These are phyloP conservation scores for Pyrenophora tritici-repentis DNA, from an alignment of 2,329 filamentous ascomycete species.

Conservation along the genomic window DNA sequence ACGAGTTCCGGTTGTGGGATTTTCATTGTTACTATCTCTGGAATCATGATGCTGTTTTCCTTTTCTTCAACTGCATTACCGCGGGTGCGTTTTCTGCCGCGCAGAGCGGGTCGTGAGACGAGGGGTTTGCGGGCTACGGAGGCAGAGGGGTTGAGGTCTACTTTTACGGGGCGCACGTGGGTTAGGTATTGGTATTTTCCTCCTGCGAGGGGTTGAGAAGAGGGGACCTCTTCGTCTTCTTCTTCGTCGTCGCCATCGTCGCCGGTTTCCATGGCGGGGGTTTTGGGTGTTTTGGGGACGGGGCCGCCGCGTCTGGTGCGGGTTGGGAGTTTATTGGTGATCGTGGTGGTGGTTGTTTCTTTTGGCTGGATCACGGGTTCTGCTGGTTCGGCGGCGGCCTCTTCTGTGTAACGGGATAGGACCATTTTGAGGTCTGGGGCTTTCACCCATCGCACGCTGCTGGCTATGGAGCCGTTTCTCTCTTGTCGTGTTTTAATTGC, in stretches of 20 bases:
- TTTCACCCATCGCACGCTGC: conserved; percentile 1
- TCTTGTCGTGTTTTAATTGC: conserved; percentile 4
- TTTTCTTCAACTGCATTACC: neutral
- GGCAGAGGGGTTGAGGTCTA: conserved; percentile 5
- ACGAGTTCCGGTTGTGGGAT: neutral
- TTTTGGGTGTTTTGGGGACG: conserved; percentile 4
- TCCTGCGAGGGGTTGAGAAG: conserved; percentile 3
- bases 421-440: conserved; percentile 3
- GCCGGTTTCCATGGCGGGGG: neutral
- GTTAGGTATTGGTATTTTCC: conserved; percentile 12
- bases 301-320: neutral
- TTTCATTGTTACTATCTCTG: neutral
- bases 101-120: neutral
- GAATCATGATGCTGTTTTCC: conserved; percentile 1
- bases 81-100: too few species aligned
- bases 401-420: conserved; percentile 1
- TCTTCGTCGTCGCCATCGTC: conserved; percentile 3
- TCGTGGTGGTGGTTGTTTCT: too few species aligned
- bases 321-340: neutral
- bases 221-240: conserved; percentile 6
- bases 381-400: neutral
- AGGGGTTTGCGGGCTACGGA: conserved; percentile 1
- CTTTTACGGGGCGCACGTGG: conserved; percentile 6
- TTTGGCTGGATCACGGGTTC: too few species aligned
- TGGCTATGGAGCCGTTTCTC: neutral